Evolutionary conservation across 2,329 filamentous ascomycete genomes (phyloP), one percentile per base, ranked within the genome.

Genomic region (Stachybotrys chlorohalonatus): DNA sequence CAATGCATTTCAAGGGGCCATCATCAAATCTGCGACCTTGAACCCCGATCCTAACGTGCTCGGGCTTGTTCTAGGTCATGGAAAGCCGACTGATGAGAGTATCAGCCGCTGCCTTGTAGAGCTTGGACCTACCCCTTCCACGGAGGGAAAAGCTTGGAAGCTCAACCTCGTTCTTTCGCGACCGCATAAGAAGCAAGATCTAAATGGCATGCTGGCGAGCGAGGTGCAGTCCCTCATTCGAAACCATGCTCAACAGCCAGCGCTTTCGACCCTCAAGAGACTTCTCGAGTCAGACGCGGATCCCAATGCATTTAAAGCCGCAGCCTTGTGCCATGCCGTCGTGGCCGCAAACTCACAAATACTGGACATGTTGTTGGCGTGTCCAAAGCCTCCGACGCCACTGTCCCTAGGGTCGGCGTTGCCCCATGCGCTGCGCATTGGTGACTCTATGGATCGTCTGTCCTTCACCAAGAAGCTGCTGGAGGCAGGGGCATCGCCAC

Each of bases 221-320:
- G 81, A 84, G 59, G 75, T 83, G 5, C 71, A 77, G 48, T 70
- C 68, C 1, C 61, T 78, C 4, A 63, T 78, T 9, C 66, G 73
- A 53, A 67, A 68, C 3, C 68, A 66, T 0, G 63, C 65, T 0
- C 63, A 69, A 1, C 63, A 71, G 11, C 72, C 74, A 5, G 71
- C 71, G 1, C 64, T 79, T 6, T 68, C 73, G 2, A 72, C 76
- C 1, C 55, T 83, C 39, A 72, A 73, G 54, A 66, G 72, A 1
- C 70, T 84, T 0, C 62, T 85, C 1, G 69, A 72, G 1, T 70
- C 74, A 1, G 79, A 80, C 1, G 81, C 81, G 2, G 75, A 83
- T 50, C 69, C 81, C n/a, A 82, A 84, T 57, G 70, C 73, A 1
- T 72, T 75, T 55, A 75, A 80, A 31, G 79, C 74, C 0, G 73